Base-by-base conservation (phyloP, 441 rosid species). In the Eruca vesicaria region DNA sequence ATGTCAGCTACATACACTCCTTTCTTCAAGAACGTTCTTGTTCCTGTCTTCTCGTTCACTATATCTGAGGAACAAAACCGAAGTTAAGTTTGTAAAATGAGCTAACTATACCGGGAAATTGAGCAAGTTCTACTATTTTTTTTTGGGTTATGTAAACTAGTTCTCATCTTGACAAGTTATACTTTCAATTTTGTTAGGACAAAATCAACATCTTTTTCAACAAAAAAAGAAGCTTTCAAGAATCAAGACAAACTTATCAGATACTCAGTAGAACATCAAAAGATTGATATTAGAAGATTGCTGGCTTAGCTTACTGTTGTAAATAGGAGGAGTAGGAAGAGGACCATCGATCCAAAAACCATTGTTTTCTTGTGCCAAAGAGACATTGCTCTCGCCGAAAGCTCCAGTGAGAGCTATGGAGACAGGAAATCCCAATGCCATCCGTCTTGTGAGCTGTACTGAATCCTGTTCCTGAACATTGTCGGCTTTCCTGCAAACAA, bases 331-430 rank as follows among this genome's bases (percentile, higher is more conserved):
- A 36, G 84, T 71, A 0, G 89, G 86, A 50, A 95, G 78, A 56
- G 91, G 94, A 66, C 85, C 86, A 45, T 82, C 86, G 74, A 84
- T 72, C 97, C 97, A 92, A 67, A 79, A 87, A 2, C 93, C 93
- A 55, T 92, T 92, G 38, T 92, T 92, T 41, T 86, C 92, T 73
- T 88, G 83, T 7, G 96, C 98, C 4, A 82, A 80, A 36, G 96
- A 83, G 41, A 71, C 63, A 16, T 77, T 83, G 9, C 67, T 75
- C 15, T 20, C 3, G n/a, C 79, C 75, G 10, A 74, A 76, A 56
- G 60, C 72, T 43, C 79, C 86, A 33, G 78, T 14, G 1, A 89
- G 82, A 26, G 88, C 79, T 50, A 87, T 21, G 0, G 96, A 91
- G 43, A 74, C 76, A 74, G 89, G 83, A 71, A 87, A 86, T 76